A percentile compares a stretch with the other conserved stretches of the same genome.
These are phyloP conservation scores for Carex littledalei DNA, from an alignment of 176 grass and related monocot genomes.

Conservation along the genomic window DNA sequence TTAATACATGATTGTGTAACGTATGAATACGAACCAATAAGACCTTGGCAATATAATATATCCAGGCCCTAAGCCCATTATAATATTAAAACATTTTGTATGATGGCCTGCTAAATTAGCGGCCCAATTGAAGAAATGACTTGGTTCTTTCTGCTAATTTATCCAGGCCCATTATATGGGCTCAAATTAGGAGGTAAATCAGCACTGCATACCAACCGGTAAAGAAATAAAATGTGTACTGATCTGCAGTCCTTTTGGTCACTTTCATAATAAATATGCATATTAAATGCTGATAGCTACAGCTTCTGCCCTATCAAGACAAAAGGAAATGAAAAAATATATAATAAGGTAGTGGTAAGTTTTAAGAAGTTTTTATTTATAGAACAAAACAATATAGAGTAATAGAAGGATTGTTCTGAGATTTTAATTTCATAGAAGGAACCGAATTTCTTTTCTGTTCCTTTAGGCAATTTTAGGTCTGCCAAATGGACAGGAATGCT, in stretches of 20 bases:
- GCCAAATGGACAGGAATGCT: no score
- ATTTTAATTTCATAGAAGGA: no score
- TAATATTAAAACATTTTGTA: not conserved
- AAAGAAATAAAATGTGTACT: not conserved
- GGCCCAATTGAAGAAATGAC: not conserved
- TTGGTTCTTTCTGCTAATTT: not conserved
- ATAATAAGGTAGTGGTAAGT: not conserved
- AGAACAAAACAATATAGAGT: no score
- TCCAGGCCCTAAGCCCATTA: no score
- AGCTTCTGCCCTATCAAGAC: not conserved
- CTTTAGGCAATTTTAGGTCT: no score
- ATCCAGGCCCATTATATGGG: not conserved
- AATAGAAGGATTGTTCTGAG: no score
- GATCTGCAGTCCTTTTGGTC: not conserved
- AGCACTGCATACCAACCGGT: not conserved
- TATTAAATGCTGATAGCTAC: not conserved
- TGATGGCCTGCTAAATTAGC: not conserved
- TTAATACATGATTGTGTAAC: no score
- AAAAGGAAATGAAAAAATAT: not conserved
- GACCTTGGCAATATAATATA: no score
- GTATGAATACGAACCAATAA: no score
- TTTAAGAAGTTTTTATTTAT: no score
- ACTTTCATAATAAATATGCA: conserved; percentile 1
- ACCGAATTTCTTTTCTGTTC: no score
- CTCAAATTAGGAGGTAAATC: not conserved